Conservation (phyloP, 2,329 filamentous ascomycete species). For the Sphaceloma murrayae region DNA sequence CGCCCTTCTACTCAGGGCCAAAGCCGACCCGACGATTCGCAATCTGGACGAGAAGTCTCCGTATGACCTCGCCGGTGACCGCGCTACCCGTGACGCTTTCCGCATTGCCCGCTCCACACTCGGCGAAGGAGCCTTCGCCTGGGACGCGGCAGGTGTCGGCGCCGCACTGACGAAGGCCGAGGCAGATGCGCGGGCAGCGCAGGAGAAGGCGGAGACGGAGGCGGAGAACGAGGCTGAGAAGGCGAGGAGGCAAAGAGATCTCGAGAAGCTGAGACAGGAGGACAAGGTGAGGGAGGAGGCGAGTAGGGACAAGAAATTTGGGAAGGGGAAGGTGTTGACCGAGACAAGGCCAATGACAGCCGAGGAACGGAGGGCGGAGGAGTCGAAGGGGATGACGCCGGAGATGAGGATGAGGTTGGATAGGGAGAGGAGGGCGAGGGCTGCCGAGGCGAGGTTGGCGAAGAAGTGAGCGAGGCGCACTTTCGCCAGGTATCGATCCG, state of each 20-base stretch:
- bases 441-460: conserved; percentile 66
- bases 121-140: conserved; percentile 67
- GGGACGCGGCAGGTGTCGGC: conserved; percentile 67
- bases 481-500: neutral
- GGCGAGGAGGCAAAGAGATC: conserved; percentile 62
- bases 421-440: conserved; percentile 78
- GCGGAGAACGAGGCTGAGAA: conserved; percentile 52
- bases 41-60: conserved; percentile 74
- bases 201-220: conserved; percentile 60
- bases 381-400: conserved; percentile 71
- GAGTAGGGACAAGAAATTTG: conserved; percentile 43
- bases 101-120: conserved; percentile 75
- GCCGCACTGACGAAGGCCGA: conserved; percentile 60
- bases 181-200: conserved; percentile 56
- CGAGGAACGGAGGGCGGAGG: conserved; percentile 73
- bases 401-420: conserved; percentile 81
- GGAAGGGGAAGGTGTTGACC: conserved; percentile 45
- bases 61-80: conserved; percentile 80
- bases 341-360: conserved; percentile 49
- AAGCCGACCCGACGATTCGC: conserved; percentile 59
- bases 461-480: neutral
- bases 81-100: conserved; percentile 80
- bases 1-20: conserved; percentile 64
- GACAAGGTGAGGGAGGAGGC: conserved; percentile 47
- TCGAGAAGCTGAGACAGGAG: conserved; percentile 60